Conservation (phyloP, 768 basidiomycete species). For the Boletus speciosus region DNA sequence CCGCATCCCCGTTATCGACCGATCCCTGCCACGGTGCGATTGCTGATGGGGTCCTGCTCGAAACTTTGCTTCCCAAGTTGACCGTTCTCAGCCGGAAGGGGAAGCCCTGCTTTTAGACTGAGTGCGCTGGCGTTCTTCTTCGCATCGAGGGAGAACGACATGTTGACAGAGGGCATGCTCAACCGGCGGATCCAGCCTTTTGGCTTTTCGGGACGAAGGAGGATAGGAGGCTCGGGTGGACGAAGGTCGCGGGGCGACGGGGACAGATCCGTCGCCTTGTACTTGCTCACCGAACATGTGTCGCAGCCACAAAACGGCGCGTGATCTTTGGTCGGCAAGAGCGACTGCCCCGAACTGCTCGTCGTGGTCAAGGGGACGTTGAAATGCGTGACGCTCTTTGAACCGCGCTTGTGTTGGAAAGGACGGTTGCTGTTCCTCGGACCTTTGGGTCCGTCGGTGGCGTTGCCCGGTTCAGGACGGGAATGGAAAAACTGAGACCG, state of each 20-base stretch:
- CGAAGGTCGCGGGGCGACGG: slow-evolving; percentile 35
- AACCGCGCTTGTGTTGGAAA: slow-evolving; percentile 28
- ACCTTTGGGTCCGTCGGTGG: slow-evolving; percentile 30
- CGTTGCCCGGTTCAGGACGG: slow-evolving; percentile 25
- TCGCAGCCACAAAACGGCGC: slow-evolving; percentile 67
- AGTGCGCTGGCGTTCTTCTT: slow-evolving; percentile 50
- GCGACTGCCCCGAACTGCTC: slow-evolving; percentile 19
- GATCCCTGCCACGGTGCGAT: slow-evolving; percentile 53
- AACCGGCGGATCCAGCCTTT: slow-evolving; percentile 74
- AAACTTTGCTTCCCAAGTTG: slow-evolving; percentile 34
- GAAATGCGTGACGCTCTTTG: slow-evolving; percentile 30
- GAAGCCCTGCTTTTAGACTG: slow-evolving; percentile 31
- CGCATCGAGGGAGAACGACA: slow-evolving; percentile 56
- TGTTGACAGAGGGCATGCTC: slow-evolving; percentile 69
- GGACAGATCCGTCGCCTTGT: slow-evolving; percentile 35
- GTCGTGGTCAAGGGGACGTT: slow-evolving; percentile 16
- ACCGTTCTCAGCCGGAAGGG: slow-evolving; percentile 49
- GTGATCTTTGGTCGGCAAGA: slow-evolving; percentile 39
- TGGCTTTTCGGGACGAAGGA: slow-evolving; percentile 52
- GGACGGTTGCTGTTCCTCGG: slow-evolving; percentile 19
- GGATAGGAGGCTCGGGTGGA: slow-evolving; percentile 41
- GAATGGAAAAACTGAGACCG: slow-evolving; percentile 40
- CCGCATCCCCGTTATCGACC: slow-evolving; percentile 26
- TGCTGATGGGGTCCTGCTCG: slow-evolving; percentile 35
- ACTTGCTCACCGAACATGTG: slow-evolving; percentile 57